phyloP scores from a whole-genome alignment of 768 basidiomycete species.

The Gyrodon lividus region DNA sequence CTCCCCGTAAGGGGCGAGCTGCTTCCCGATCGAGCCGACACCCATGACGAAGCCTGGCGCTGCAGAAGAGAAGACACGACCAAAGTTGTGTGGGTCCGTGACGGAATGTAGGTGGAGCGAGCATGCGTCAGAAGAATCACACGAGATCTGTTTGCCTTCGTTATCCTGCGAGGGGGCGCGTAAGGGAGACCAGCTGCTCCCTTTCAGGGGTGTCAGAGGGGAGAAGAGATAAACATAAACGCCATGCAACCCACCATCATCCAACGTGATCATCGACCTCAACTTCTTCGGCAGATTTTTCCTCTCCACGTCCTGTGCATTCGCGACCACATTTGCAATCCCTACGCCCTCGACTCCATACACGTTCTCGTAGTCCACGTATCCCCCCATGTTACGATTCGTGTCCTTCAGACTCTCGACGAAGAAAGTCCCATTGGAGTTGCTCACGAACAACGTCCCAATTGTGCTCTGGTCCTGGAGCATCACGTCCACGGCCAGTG shows the following conservation, averaged over 20 bases:
- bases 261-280: conserved; percentile 81
- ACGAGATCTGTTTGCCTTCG: conserved; percentile 60
- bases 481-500: conserved; percentile 91
- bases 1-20: conserved; percentile 71
- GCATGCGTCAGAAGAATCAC: conserved; percentile 64
- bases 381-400: conserved; percentile 85
- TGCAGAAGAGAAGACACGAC: conserved; percentile 90
- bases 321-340: conserved; percentile 82
- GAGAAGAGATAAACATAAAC: background rate
- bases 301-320: conserved; percentile 80
- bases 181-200: conserved; percentile 77
- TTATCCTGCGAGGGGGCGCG: conserved; percentile 55
- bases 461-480: conserved; percentile 61
- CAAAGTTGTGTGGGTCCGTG: conserved; percentile 89
- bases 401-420: conserved; percentile 89
- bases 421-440: conserved; percentile 95
- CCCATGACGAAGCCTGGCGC: conserved; percentile 96
- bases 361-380: conserved; percentile 89
- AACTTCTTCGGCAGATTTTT: conserved; percentile 69
- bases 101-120: conserved; percentile 93
- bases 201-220: conserved; percentile 19
- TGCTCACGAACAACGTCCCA: conserved; percentile 93
- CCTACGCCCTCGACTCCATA: conserved; percentile 90
- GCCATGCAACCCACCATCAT: conserved; percentile 59
- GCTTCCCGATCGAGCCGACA: conserved; percentile 83